Conservation (phyloP, 1,284 basidiomycete species). For the Cutaneotrichosporon sp. region DNA sequence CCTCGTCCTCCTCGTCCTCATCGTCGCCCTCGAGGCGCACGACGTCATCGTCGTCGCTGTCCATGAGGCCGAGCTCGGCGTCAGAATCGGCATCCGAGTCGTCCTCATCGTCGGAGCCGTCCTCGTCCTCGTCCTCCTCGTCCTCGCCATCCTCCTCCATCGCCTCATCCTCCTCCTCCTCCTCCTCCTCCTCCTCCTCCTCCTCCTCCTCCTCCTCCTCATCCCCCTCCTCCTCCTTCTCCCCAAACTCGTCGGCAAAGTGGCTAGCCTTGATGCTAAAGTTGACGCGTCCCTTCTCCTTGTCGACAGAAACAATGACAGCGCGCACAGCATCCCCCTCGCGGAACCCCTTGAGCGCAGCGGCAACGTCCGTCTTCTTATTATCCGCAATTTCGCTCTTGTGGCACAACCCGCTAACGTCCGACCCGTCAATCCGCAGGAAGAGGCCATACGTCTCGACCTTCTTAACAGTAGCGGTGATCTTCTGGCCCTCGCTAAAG, state of each 20-base stretch:
- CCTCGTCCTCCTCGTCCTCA: constrained; percentile 31
- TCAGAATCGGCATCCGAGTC: constrained; percentile 5
- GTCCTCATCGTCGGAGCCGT: constrained; percentile 24
- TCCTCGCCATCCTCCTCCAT: constrained; percentile 52
- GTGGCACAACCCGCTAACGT: constrained; percentile 88
- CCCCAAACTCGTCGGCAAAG: constrained; percentile 58
- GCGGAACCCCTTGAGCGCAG: constrained; percentile 77
- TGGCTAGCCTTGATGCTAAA: constrained; percentile 88
- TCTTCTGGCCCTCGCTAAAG: constrained; percentile 70
- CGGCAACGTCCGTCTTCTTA: constrained; percentile 69
- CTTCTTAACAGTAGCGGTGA: constrained; percentile 67
- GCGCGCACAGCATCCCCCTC: constrained; percentile 85
- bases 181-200: constrained; percentile 39
- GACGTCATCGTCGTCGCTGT: constrained; percentile 31
- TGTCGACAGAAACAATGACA: constrained; percentile 69
- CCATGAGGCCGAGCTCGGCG: constrained; percentile 10
- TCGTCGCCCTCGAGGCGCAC: constrained; percentile 28
- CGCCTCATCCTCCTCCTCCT: constrained; percentile 37
- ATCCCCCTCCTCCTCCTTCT: constrained; percentile 57
- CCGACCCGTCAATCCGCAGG: constrained; percentile 78
- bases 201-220: constrained; percentile 40
- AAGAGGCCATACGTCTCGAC: constrained; percentile 90
- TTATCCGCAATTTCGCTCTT: constrained; percentile 88
- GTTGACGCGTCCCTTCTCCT: constrained; percentile 73
- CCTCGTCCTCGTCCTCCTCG: constrained; percentile 52